Evolutionary conservation across 2,329 filamentous ascomycete genomes (phyloP).

Genomic region (Aureobasidium sp.): DNA sequence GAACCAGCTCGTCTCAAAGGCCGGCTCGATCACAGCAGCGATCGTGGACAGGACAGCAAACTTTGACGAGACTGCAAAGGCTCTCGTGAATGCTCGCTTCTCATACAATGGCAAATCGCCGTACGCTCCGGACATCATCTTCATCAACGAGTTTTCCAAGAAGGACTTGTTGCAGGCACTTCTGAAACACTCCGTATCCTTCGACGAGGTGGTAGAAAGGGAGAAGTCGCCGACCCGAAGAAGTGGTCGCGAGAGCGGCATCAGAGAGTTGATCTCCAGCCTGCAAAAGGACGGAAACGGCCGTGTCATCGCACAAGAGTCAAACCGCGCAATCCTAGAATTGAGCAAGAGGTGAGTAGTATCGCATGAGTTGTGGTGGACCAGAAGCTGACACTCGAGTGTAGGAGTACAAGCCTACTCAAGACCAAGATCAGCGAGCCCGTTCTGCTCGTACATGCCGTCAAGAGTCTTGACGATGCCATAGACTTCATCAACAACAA

Average conservation of each 20-base stretch:
- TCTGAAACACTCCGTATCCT: constrained; percentile 31
- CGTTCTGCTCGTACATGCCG: constrained; percentile 38
- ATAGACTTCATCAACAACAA: constrained; percentile 39
- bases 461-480: constrained; percentile 47
- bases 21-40: constrained; percentile 38
- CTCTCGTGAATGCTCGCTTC: constrained; percentile 47
- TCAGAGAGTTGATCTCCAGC: constrained; percentile 11
- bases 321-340: constrained; percentile 21
- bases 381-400: background rate
- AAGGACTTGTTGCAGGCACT: constrained; percentile 46
- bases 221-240: constrained; percentile 12
- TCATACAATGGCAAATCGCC: constrained; percentile 48
- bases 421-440: constrained; percentile 33
- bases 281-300: constrained; percentile 14
- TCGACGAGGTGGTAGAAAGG: constrained; percentile 17
- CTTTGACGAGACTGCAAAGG: constrained; percentile 44
- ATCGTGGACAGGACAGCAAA: constrained; percentile 55
- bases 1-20: constrained; percentile 30
- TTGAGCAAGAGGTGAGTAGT: constrained; percentile 15
- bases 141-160: constrained; percentile 57
- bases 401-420: constrained; percentile 15
- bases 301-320: constrained; percentile 20
- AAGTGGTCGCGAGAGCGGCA: background rate
- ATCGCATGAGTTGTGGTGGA: background rate
- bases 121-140: constrained; percentile 53